Base-by-base conservation (phyloP, 1,284 basidiomycete species). In the Inonotus hispidus region DNA sequence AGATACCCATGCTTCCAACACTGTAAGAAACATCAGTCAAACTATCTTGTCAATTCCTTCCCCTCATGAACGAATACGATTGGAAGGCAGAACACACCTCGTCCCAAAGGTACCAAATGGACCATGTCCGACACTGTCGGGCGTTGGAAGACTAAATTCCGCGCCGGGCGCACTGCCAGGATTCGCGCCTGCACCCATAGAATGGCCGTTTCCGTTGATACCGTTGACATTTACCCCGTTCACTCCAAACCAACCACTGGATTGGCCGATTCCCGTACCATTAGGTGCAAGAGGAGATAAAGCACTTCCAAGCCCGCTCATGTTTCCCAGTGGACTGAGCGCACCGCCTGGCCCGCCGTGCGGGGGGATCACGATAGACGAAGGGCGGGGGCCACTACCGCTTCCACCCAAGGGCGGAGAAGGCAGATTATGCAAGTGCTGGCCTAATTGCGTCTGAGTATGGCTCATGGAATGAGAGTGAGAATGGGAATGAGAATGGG, bases 131-230 rank as follows among this genome's bases (percentile, higher is more conserved):
- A 76, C 71, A 59, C 72, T 74, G 58, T 77, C 76, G 0, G 76
- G 75, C 27, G 76, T 76, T n/a, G 75, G 76, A 46, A 77, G 68
- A 53, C 70, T 71, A 63, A 72, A 74, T 65, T 73, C 73, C 25
- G 43, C 58, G 14, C 45, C 45, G 3, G 21, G 45, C 3, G 37
- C 46, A 23, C 41, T 39, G n/a, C 53, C 53, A 49, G 29, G 41
- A 27, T 57, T 57, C 16, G 27, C 55, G 38, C 59, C 60, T n/a
- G 41, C 16, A n/a, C n/a, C n/a, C 2, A 56, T 58, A 10, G 46
- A 7, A 11, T 58, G 57, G 45, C 57, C 57, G 19, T 47, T 47
- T 21, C 56, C 56, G n/a, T 43, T 47, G 29, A 56, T 43, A 7
- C 55, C 55, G 32, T 43, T 46, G 45, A 56, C 45, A 14, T 47